Evolutionary conservation across 169 alveolate species (phyloP), one percentile per base, ranked within the genome.

Genomic region (Theileria equi): DNA sequence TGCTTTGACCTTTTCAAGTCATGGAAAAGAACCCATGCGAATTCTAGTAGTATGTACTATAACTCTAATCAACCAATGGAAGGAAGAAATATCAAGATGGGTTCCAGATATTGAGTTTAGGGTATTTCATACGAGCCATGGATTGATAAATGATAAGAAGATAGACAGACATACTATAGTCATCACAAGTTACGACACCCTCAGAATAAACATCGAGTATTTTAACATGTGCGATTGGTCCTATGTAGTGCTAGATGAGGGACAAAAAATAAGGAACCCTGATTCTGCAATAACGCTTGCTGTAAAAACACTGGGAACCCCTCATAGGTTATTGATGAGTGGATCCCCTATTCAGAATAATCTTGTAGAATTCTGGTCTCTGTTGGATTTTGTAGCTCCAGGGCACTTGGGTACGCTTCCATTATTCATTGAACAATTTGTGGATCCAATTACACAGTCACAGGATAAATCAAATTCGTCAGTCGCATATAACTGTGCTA

Each of bases 271-370:
- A n/a, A 94, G 95, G 74, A 95, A 95, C 69, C 92, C 96, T 1
- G 91, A 91, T 47, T 89, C 97, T 8, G 89, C 91, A 40, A 81
- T 89, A 29, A 89, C 94, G 32, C 74, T 88, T 61, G 90, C 96
- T 3, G 91, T 91, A 6, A 90, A 89, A 53, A 69, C 88, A 6
- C 54, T 95, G 1, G 84, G 90, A 40, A 84, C 94, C 0, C 90
- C 94, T 26, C 90, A 89, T 62, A 90, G 94, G 59, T 49, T 94
- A 13, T 78, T 92, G 8, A 69, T 94, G 17, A 90, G 97, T 0
- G 98, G 98, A 7, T 93, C 98, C 1, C 98, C 98, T 11, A 90
- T 95, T 19, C 94, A 95, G 80, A 95, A 95, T 81, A 92, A 91
- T 69, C 91, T 95, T 2, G 65, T 85, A 54, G 98, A 95, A 70